Evolutionary conservation across 257 asterid genomes (phyloP).

Genomic region (Rhazya stricta): DNA sequence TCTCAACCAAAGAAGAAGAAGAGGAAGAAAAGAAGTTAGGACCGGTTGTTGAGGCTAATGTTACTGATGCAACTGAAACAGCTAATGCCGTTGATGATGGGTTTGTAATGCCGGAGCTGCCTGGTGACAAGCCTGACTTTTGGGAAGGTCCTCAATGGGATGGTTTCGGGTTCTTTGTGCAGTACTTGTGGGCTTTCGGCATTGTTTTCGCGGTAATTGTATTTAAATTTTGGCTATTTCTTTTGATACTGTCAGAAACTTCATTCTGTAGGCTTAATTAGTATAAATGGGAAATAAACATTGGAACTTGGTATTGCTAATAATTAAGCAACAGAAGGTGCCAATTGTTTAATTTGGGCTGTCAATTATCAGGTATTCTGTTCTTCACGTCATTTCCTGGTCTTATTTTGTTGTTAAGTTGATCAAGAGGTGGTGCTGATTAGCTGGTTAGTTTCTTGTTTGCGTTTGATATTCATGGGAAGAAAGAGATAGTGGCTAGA

Average conservation of each 20-base stretch:
- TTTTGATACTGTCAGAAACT: background rate
- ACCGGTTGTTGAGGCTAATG: constrained; percentile 10
- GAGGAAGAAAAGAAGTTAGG: constrained; percentile 21
- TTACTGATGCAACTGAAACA: background rate
- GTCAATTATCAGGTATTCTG: background rate
- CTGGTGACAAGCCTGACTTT: constrained; percentile 62
- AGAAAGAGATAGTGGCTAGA: background rate
- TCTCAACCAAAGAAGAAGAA: constrained; percentile 45
- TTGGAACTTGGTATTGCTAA: background rate
- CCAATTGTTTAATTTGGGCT: background rate
- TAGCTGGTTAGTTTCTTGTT: background rate
- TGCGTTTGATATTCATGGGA: background rate
- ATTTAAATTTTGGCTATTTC: background rate
- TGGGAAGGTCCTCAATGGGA: constrained; percentile 98
- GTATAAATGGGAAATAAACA: background rate
- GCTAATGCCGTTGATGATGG: constrained; percentile 43
- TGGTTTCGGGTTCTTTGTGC: constrained; percentile 74
- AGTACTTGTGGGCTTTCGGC: constrained; percentile 96
- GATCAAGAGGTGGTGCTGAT: background rate
- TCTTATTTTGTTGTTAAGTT: background rate
- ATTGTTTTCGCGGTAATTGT: constrained; percentile 66
- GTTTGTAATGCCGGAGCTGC: constrained; percentile 66
- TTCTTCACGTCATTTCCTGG: background rate
- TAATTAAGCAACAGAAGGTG: background rate
- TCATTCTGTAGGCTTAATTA: too few species aligned